These are phyloP conservation scores for Wallacemonas collosoma DNA, from an alignment of 208 protist genomes.

Conservation along the genomic window DNA sequence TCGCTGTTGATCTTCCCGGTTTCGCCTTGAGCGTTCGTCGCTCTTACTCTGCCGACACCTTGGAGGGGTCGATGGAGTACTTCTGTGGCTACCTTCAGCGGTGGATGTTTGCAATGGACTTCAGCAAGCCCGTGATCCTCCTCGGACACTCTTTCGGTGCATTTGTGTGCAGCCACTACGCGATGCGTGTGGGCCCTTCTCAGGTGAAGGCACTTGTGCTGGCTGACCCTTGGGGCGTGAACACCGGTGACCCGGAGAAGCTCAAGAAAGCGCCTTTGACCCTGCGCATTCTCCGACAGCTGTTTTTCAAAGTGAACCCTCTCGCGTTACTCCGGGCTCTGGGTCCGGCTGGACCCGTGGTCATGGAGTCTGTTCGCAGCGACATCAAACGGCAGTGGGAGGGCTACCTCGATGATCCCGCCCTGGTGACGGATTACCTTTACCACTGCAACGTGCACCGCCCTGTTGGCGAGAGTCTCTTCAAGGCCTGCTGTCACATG, in stretches of 20 bases:
- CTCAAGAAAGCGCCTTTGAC: conserved; percentile 31
- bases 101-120: conserved; percentile 43
- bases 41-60: conserved; percentile 15
- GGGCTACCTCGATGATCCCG: conserved; percentile 38
- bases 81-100: conserved; percentile 35
- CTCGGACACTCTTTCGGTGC: conserved; percentile 67
- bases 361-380: conserved; percentile 45
- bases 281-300: conserved; percentile 24
- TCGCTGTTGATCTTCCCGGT: conserved; percentile 62
- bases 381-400: conserved; percentile 61
- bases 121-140: conserved; percentile 41
- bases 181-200: conserved; percentile 29
- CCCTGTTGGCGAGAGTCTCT: conserved; percentile 51
- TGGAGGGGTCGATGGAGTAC: conserved; percentile 45
- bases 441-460: conserved; percentile 76
- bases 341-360: conserved; percentile 47
- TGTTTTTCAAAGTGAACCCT: conserved; percentile 45
- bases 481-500: conserved; percentile 57
- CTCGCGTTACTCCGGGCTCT: conserved; percentile 43
- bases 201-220: conserved; percentile 40
- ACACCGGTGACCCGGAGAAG: conserved; percentile 21
- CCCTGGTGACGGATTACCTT: conserved; percentile 68
- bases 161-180: conserved; percentile 50
- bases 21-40: conserved; percentile 58
- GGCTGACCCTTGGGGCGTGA: conserved; percentile 69